A percentile compares a stretch with the other conserved stretches of the same genome.
These are phyloP conservation scores for Ophiocordyceps polyrhachis-furcata DNA, from an alignment of 2,329 filamentous ascomycete species.

Conservation along the genomic window DNA sequence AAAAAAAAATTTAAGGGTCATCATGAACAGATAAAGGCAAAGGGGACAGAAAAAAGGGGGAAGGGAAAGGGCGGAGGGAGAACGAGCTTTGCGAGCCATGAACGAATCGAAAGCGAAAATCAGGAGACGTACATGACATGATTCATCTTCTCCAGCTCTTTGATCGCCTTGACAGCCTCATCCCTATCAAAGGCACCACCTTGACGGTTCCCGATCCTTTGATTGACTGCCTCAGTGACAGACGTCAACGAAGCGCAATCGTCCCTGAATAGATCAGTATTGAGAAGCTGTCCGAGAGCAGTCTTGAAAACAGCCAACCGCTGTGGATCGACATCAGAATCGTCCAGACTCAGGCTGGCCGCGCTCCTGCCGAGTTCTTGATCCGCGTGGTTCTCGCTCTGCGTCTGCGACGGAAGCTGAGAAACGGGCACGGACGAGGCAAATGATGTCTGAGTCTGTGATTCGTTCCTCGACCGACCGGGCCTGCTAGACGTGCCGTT, in stretches of 20 bases:
- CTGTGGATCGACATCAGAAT: slow-evolving; percentile 33
- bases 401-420: slow-evolving; percentile 34
- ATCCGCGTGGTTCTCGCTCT: slow-evolving; percentile 23
- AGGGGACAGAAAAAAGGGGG: too few species aligned
- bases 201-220: slow-evolving; percentile 33
- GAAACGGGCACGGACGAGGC: slow-evolving; percentile 67
- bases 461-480: slow-evolving; percentile 17
- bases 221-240: slow-evolving; percentile 66
- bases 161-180: slow-evolving; percentile 63
- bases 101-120: neutral
- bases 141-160: slow-evolving; percentile 64
- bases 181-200: slow-evolving; percentile 45
- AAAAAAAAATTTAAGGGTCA: neutral
- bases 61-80: too few species aligned
- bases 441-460: slow-evolving; percentile 40
- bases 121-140: slow-evolving; percentile 65
- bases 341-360: slow-evolving; percentile 22
- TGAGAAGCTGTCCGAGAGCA: slow-evolving; percentile 66
- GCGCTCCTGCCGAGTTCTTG: slow-evolving; percentile 23
- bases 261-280: slow-evolving; percentile 67
- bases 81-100: too few species aligned
- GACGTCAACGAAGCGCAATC: slow-evolving; percentile 62
- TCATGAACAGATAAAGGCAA: too few species aligned
- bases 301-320: slow-evolving; percentile 61
- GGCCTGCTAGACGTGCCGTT: slow-evolving; percentile 18